A percentile compares a stretch with the other conserved stretches of the same genome.
Conservation (phyloP, 1,284 basidiomycete genomes). For the Trichosporon coremiiforme region DNA sequence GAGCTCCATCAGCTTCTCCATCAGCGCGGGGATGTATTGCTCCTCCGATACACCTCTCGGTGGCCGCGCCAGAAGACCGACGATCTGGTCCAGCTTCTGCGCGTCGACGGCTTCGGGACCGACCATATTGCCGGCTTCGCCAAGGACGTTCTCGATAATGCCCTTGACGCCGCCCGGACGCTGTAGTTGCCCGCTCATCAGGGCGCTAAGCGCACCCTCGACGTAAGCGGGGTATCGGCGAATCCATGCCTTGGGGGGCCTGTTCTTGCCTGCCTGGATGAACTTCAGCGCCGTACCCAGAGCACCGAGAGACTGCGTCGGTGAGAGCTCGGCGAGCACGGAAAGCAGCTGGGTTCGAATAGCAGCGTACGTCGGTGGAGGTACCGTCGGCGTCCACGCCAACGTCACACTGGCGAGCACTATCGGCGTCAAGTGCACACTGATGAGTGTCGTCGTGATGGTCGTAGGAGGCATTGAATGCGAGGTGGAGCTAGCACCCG, state of each 20-base stretch:
- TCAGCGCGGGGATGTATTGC: constrained; percentile 40
- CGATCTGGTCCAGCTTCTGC: constrained; percentile 45
- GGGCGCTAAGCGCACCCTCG: constrained; percentile 34
- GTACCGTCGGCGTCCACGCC: constrained; percentile 42
- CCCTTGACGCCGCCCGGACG: constrained; percentile 44
- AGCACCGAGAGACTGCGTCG: constrained; percentile 39
- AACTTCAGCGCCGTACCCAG: constrained; percentile 39
- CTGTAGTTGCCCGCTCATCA: constrained; percentile 42
- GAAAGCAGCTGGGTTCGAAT: constrained; percentile 32
- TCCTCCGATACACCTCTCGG: constrained; percentile 35
- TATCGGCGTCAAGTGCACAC: constrained; percentile 38
- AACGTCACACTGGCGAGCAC: constrained; percentile 39
- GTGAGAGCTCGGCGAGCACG: constrained; percentile 31
- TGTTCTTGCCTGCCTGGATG: constrained; percentile 22
- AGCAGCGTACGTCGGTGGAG: constrained; percentile 28
- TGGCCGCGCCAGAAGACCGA: constrained; percentile 40
- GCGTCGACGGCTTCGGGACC: constrained; percentile 38
- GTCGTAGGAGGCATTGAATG: constrained; percentile 28
- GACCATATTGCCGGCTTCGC: constrained; percentile 39
- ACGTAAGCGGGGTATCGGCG: constrained; percentile 45
- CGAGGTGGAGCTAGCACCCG: constrained; percentile 19
- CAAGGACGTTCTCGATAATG: constrained; percentile 49
- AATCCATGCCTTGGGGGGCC: constrained; percentile 35
- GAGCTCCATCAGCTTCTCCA: constrained; percentile 36
- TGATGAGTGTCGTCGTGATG: constrained; percentile 39